These are phyloP conservation scores for Zizania latifolia DNA, from an alignment of 176 grass and related monocot species.

Conservation along the genomic window DNA sequence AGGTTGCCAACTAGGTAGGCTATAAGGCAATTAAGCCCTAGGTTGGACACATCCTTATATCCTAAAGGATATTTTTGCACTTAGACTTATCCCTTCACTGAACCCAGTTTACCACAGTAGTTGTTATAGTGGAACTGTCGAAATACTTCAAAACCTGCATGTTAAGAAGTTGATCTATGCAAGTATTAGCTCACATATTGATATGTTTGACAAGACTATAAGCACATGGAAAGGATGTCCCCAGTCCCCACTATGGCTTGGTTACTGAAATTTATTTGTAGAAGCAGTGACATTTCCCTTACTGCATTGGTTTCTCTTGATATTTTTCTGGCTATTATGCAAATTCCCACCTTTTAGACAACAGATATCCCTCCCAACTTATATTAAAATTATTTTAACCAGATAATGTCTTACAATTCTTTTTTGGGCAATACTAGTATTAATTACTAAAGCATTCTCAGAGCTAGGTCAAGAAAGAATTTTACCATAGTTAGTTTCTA, in stretches of 20 bases:
- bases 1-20: neutral
- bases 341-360: neutral
- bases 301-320: neutral
- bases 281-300: neutral
- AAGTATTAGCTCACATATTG: neutral
- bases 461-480: neutral
- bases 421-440: neutral
- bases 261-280: neutral
- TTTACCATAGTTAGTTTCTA: conserved; percentile 11
- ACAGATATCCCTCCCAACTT: neutral
- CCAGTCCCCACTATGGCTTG: neutral
- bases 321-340: conserved; percentile 3
- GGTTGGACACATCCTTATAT: neutral
- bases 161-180: neutral
- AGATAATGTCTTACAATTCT: neutral
- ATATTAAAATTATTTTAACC: neutral
- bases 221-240: neutral
- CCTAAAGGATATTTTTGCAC: neutral
- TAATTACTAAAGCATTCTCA: neutral
- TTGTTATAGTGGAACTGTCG: neutral
- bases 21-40: neutral
- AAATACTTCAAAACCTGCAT: neutral
- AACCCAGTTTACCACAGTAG: neutral
- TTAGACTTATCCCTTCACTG: neutral
- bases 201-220: neutral